These are phyloP conservation scores for Gossypium turneri DNA, from an alignment of 345 rosid genomes.

Conservation along the genomic window DNA sequence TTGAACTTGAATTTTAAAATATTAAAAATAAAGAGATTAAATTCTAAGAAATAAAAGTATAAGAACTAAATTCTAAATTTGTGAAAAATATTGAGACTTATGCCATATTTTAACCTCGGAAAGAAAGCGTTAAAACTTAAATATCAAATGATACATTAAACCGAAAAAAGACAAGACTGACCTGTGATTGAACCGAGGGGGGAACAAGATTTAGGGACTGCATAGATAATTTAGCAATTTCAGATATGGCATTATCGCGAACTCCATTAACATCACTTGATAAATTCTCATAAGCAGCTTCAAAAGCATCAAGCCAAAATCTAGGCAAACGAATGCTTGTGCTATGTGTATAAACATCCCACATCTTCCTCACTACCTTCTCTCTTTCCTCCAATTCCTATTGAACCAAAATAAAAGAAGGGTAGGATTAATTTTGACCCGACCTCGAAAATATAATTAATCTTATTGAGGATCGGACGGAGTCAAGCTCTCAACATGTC, in stretches of 20 bases:
- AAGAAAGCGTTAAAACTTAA: no score
- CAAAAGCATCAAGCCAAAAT: slow-evolving; percentile 76
- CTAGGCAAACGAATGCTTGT: slow-evolving; percentile 43
- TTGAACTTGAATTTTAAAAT: no score
- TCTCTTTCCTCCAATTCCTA: slow-evolving; percentile 78
- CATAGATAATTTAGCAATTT: slow-evolving; percentile 72
- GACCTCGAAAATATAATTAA: no score
- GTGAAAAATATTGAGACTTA: no score
- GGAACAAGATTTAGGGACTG: slow-evolving; percentile 30
- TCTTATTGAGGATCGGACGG: no score
- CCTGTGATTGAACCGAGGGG: slow-evolving; percentile 21
- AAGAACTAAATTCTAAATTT: rapidly evolving
- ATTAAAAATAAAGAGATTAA: no score
- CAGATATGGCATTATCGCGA: slow-evolving; percentile 55
- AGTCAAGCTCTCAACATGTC: no score
- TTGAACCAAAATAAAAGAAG: background rate
- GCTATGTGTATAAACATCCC: slow-evolving; percentile 71
- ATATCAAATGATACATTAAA: no score
- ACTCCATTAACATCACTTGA: slow-evolving; percentile 48
- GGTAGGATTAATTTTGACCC: no score
- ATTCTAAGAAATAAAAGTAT: no score
- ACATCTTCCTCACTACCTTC: slow-evolving; percentile 69
- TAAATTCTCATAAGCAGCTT: slow-evolving; percentile 70
- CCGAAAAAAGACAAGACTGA: background rate
- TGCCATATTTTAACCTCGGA: no score